These are phyloP conservation scores for Vigna angularis DNA, from an alignment of 306 rosid genomes.

Conservation along the genomic window DNA sequence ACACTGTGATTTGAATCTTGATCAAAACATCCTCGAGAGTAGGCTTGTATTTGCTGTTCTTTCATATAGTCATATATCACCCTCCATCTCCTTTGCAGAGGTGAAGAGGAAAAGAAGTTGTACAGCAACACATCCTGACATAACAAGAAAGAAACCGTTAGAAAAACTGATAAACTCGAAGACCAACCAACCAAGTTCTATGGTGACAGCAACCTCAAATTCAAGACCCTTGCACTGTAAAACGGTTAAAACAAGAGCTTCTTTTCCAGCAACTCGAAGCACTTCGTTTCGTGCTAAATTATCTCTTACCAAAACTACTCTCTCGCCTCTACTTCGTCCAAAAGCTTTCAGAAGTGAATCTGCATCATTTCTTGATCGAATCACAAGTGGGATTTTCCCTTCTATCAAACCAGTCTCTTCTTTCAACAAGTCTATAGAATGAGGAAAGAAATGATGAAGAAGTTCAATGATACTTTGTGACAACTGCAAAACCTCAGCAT, in stretches of 20 bases:
- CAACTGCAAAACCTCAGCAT: constrained; percentile 61
- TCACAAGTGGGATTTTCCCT: constrained; percentile 61
- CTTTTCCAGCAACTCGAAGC: constrained; percentile 47
- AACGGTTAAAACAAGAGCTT: constrained; percentile 73
- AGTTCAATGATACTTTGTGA: constrained; percentile 69
- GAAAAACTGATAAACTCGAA: neutral
- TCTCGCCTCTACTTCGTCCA: neutral
- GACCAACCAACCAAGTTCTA: neutral
- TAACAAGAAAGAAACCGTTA: neutral
- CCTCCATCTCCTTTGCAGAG: constrained; percentile 61
- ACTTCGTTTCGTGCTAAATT: constrained; percentile 48
- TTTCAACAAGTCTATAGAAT: constrained; percentile 58
- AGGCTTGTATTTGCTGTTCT: constrained; percentile 39
- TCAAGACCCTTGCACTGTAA: constrained; percentile 80
- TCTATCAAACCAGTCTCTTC: constrained; percentile 63
- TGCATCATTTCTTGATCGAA: constrained; percentile 49
- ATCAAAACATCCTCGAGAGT: neutral
- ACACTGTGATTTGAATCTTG: constrained; percentile 60
- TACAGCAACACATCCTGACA: constrained; percentile 72
- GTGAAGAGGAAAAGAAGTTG: constrained; percentile 72
- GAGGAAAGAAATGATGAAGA: constrained; percentile 66
- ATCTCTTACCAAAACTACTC: constrained; percentile 76
- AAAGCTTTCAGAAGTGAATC: constrained; percentile 42
- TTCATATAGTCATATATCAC: constrained; percentile 64
- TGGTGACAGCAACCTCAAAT: constrained; percentile 67